A percentile compares a stretch with the other conserved stretches of the same genome.
These are phyloP conservation scores for Sugiyamaella floridensis DNA, from an alignment of 805 yeast species.

Conservation along the genomic window DNA sequence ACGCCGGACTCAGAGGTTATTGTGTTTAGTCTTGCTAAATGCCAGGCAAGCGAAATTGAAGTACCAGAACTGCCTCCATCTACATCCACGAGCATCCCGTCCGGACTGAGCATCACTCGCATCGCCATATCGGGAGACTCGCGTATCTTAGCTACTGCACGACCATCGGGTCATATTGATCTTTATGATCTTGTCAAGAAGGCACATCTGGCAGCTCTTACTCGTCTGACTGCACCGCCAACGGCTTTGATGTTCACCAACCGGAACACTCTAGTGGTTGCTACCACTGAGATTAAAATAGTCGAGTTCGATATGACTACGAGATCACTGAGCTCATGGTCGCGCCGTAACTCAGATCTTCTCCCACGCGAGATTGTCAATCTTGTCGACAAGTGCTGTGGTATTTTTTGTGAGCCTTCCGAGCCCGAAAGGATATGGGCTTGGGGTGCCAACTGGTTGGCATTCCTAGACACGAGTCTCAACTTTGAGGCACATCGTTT, in stretches of 20 bases:
- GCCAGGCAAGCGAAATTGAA: slow-evolving; percentile 10
- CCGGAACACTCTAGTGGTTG: slow-evolving; percentile 48
- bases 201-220: slow-evolving; percentile 36
- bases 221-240: slow-evolving; percentile 53
- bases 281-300: slow-evolving; percentile 68
- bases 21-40: slow-evolving; percentile 16
- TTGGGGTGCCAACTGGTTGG: slow-evolving; percentile 81
- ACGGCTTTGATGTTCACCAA: slow-evolving; percentile 54
- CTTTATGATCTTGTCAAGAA: slow-evolving; percentile 27
- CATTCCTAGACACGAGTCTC: slow-evolving; percentile 58
- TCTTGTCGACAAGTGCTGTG: slow-evolving; percentile 63
- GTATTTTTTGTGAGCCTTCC: slow-evolving; percentile 49
- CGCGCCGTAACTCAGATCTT: slow-evolving; percentile 64
- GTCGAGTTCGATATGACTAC: slow-evolving; percentile 51
- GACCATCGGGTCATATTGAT: slow-evolving; percentile 63
- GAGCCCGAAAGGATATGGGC: slow-evolving; percentile 57
- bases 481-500: slow-evolving; percentile 44
- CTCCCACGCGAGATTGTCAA: slow-evolving; percentile 58
- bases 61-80: slow-evolving; percentile 4
- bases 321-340: slow-evolving; percentile 60
- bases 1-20: slow-evolving; percentile 24
- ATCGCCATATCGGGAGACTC: slow-evolving; percentile 44
- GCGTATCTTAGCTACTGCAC: slow-evolving; percentile 47
- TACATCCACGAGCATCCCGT: slow-evolving; percentile 34
- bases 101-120: slow-evolving; percentile 46